Conservation (phyloP, 2,329 filamentous ascomycete genomes). For the Aspergillus terreus region DNA sequence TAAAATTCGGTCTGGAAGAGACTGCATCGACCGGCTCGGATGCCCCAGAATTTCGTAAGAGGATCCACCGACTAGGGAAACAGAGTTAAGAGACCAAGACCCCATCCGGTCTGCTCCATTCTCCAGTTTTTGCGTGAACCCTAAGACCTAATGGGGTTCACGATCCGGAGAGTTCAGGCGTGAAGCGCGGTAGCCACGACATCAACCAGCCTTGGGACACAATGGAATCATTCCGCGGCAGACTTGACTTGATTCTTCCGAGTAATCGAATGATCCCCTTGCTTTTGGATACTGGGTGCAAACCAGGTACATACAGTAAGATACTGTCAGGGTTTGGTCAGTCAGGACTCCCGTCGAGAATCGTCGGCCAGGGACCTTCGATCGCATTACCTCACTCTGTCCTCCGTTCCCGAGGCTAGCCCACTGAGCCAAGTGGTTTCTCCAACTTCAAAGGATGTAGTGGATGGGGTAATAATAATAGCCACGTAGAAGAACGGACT, state of each 20-base stretch:
- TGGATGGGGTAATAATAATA: too few species aligned
- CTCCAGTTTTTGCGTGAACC: slow-evolving; percentile 6
- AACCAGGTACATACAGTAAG: not conserved
- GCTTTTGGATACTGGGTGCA: not conserved
- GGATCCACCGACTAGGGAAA: slow-evolving; percentile 15
- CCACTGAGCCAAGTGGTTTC: too few species aligned
- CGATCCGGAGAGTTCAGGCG: slow-evolving; percentile 3
- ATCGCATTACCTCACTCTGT: not conserved
- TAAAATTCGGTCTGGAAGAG: slow-evolving; percentile 8
- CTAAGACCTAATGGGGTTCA: slow-evolving; percentile 5
- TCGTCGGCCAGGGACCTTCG: not conserved
- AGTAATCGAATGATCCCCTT: not conserved
- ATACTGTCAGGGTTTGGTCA: not conserved
- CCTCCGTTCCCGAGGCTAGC: too few species aligned
- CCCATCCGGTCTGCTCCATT: slow-evolving; percentile 6
- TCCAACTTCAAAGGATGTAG: too few species aligned
- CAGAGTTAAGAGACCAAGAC: slow-evolving; percentile 7
- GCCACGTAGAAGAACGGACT: too few species aligned
- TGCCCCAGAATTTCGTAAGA: slow-evolving; percentile 23
- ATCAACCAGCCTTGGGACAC: not conserved
- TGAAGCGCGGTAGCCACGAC: slow-evolving; percentile 6
- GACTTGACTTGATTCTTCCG: not conserved
- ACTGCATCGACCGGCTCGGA: slow-evolving; percentile 13
- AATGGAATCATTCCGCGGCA: not conserved
- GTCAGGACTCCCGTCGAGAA: not conserved